These are phyloP conservation scores for Chlorophyllum brunneum DNA, from an alignment of 768 basidiomycete genomes.

Conservation along the genomic window DNA sequence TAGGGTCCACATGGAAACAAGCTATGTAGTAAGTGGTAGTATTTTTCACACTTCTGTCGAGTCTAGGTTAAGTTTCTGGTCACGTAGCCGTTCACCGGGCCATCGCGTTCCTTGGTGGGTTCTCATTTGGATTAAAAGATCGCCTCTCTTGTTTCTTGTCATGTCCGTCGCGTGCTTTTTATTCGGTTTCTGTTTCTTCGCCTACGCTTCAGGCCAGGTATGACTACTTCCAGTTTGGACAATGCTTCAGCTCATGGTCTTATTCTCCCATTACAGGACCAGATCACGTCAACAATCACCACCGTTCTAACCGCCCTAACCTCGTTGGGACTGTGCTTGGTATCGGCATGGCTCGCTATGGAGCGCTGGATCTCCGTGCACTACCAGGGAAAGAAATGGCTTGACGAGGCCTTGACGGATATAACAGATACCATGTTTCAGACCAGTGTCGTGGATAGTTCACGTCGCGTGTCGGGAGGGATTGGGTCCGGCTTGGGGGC, in stretches of 20 bases:
- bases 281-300: conserved; percentile 66
- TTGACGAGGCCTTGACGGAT: conserved; percentile 56
- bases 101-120: conserved; percentile 82
- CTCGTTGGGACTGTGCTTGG: conserved; percentile 64
- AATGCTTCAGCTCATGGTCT: conserved; percentile 76
- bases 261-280: conserved; percentile 46
- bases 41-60: conserved; percentile 4
- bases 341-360: conserved; percentile 70
- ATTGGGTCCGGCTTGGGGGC: not conserved
- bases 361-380: conserved; percentile 62
- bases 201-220: conserved; percentile 72
- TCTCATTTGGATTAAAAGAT: conserved; percentile 83
- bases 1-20: conserved; percentile 77
- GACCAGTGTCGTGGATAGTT: not conserved
- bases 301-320: conserved; percentile 75
- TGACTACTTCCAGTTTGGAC: conserved; percentile 16
- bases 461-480: not conserved
- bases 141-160: conserved; percentile 79
- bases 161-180: conserved; percentile 83
- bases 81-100: conserved; percentile 63
- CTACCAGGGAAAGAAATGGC: conserved; percentile 67
- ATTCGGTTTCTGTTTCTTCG: conserved; percentile 70
- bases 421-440: conserved; percentile 22
- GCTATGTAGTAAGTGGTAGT: conserved; percentile 67
- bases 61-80: conserved; percentile 9